Evolutionary conservation across 768 basidiomycete species (phyloP).

Genomic region (Termitomyces sp.): DNA sequence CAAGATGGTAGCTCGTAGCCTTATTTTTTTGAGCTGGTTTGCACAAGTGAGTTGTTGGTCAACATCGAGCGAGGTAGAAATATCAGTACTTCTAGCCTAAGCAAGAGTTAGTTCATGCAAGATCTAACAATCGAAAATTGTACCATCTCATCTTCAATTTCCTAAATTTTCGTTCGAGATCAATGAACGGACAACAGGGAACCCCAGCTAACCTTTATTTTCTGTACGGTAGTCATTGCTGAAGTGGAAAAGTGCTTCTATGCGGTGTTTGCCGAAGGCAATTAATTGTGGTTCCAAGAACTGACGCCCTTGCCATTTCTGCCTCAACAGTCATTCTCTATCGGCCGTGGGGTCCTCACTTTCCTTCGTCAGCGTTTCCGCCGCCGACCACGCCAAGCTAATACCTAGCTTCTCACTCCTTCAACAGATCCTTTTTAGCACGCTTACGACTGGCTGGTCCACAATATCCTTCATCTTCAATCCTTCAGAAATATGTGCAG

Average conservation of each 20-base stretch:
- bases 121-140: slow-evolving; percentile 20
- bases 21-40: slow-evolving; percentile 88
- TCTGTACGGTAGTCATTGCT: slow-evolving; percentile 90
- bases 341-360: slow-evolving; percentile 1
- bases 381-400: slow-evolving; percentile 13
- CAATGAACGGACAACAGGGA: slow-evolving; percentile 17
- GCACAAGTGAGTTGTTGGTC: slow-evolving; percentile 12
- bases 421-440: slow-evolving; percentile 13
- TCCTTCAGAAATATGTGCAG: slow-evolving; percentile 47
- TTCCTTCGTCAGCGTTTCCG: slow-evolving; percentile 9
- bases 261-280: slow-evolving; percentile 34
- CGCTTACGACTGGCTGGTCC: slow-evolving; percentile 48
- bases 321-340: slow-evolving; percentile 1
- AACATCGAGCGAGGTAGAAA: background rate
- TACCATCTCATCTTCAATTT: slow-evolving; percentile 98
- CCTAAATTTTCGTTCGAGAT: slow-evolving; percentile 37
- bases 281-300: slow-evolving; percentile 6
- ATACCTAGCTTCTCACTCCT: slow-evolving; percentile 20
- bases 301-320: background rate
- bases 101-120: slow-evolving; percentile 19
- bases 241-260: too few species aligned
- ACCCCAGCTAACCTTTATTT: slow-evolving; percentile 60
- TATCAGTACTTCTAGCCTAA: slow-evolving; percentile 71
- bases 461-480: slow-evolving; percentile 16
- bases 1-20: slow-evolving; percentile 93